These are phyloP conservation scores for Serendipita vermifera DNA, from an alignment of 768 basidiomycete species.

Conservation along the genomic window DNA sequence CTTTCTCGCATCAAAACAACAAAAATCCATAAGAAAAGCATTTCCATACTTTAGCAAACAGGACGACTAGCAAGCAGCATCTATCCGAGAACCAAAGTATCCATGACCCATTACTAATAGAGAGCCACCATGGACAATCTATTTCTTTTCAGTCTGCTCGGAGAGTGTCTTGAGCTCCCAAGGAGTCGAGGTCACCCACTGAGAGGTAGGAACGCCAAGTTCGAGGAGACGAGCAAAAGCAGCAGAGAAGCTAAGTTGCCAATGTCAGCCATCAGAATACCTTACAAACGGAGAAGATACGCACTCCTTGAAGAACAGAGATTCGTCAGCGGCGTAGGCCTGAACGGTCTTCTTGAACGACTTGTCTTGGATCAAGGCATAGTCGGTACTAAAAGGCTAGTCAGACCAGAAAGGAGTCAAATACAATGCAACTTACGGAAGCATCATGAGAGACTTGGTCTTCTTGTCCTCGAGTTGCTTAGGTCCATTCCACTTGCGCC, in stretches of 20 bases:
- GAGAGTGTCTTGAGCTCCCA: conserved; percentile 54
- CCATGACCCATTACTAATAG: too few relatives aligned
- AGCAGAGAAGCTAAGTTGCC: conserved; percentile 54
- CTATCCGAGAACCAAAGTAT: too few relatives aligned
- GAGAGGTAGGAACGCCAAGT: conserved; percentile 77
- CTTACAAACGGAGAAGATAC: conserved; percentile 21
- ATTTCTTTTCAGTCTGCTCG: conserved; percentile 23
- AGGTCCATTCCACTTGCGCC: conserved; percentile 90
- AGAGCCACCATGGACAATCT: too few relatives aligned
- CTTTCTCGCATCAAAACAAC: too few relatives aligned
- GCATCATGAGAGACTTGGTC: conserved; percentile 85
- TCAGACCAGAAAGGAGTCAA: background rate
- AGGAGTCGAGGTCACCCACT: conserved; percentile 58
- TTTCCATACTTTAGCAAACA: too few relatives aligned
- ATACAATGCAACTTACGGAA: conserved; percentile 48
- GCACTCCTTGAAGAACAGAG: conserved; percentile 89
- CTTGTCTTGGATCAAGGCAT: conserved; percentile 81
- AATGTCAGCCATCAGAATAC: conserved; percentile 8
- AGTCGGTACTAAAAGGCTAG: conserved; percentile 53
- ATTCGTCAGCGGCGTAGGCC: conserved; percentile 73
- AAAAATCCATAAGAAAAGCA: too few relatives aligned
- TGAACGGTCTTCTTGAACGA: conserved; percentile 79
- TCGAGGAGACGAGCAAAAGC: conserved; percentile 74
- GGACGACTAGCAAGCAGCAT: too few relatives aligned
- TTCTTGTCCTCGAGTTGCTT: conserved; percentile 91